A percentile compares a stretch with the other conserved stretches of the same genome.
Conservation (phyloP, 1,139 yeast species). For the Zygotorulaspora mrakii region DNA sequence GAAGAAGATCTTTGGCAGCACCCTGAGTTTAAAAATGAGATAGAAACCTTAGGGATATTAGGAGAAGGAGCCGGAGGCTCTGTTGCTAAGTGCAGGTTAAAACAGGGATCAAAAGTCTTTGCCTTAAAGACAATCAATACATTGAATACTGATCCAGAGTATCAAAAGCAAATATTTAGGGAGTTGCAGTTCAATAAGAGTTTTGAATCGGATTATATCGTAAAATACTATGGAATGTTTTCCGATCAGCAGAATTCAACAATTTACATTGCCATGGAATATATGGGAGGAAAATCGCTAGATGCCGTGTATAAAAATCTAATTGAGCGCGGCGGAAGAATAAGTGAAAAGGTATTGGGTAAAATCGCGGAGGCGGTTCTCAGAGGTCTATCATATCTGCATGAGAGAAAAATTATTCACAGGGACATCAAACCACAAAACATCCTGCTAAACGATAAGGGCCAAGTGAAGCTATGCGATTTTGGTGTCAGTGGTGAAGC, state of each 20-base stretch:
- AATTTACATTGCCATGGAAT: conserved; percentile 92
- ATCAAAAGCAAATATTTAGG: conserved; percentile 76
- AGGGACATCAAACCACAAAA: conserved; percentile 94
- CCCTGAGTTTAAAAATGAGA: conserved; percentile 55
- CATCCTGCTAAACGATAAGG: conserved; percentile 66
- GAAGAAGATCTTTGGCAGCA: conserved; percentile 77
- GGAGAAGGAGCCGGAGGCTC: conserved; percentile 97
- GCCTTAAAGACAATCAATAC: conserved; percentile 72
- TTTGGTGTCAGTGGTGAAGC: conserved; percentile 99
- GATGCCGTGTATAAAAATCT: conserved; percentile 83
- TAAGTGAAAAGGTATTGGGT: conserved; percentile 89
- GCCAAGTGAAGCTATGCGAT: conserved; percentile 89
- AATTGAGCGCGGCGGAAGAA: conserved; percentile 65
- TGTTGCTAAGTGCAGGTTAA: conserved; percentile 69
- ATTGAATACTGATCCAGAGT: conserved; percentile 78
- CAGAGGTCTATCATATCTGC: conserved; percentile 79
- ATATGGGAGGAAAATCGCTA: conserved; percentile 87
- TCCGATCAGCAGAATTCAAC: conserved; percentile 70
- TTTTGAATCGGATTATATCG: conserved; percentile 81
- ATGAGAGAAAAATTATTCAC: conserved; percentile 83
- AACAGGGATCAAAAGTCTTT: conserved; percentile 57
- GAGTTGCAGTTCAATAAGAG: conserved; percentile 84
- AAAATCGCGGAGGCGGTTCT: conserved; percentile 83
- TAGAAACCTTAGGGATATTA: conserved; percentile 59
- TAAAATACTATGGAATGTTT: conserved; percentile 88